Conservation (phyloP, 139 green algal genomes). For the Tetradesmus obliquus region DNA sequence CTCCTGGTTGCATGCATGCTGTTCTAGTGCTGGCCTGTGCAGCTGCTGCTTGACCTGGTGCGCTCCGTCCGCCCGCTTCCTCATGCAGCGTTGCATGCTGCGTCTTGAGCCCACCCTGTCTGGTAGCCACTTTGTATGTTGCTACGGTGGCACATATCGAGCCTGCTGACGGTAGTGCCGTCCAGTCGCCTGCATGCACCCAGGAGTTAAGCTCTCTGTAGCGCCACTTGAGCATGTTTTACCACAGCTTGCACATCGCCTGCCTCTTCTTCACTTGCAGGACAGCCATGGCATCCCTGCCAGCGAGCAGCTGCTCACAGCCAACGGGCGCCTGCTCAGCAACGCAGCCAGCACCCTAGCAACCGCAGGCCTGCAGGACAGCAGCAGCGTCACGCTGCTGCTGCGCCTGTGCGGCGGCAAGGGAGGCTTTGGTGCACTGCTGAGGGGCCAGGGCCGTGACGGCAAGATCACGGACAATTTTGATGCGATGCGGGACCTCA, state of each 20-base stretch:
- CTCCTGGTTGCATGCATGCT: not conserved
- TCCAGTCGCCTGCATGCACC: no score
- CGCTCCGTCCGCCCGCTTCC: no score
- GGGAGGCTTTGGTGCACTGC: conserved; percentile 94
- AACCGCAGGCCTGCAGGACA: conserved; percentile 20
- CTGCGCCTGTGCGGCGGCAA: conserved; percentile 81
- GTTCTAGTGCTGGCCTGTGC: not conserved
- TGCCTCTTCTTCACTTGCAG: conserved; percentile 38
- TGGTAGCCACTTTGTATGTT: no score
- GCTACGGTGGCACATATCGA: no score
- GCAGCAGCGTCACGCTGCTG: conserved; percentile 59
- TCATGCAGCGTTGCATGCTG: no score
- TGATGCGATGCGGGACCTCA: conserved; percentile 94
- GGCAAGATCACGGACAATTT: conserved; percentile 91
- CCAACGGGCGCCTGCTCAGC: conserved; percentile 47
- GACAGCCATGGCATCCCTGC: conserved; percentile 49
- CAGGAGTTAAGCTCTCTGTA: no score
- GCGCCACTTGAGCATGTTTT: not conserved
- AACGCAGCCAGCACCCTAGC: not conserved
- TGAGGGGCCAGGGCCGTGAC: conserved; percentile 88
- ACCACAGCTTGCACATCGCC: not conserved
- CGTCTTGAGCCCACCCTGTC: no score
- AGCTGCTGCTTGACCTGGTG: no score
- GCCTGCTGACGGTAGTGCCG: no score
- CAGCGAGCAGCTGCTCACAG: conserved; percentile 55